Evolutionary conservation across 352 stramenopile species (phyloP).

Genomic region (Globisporangium spinosum): DNA sequence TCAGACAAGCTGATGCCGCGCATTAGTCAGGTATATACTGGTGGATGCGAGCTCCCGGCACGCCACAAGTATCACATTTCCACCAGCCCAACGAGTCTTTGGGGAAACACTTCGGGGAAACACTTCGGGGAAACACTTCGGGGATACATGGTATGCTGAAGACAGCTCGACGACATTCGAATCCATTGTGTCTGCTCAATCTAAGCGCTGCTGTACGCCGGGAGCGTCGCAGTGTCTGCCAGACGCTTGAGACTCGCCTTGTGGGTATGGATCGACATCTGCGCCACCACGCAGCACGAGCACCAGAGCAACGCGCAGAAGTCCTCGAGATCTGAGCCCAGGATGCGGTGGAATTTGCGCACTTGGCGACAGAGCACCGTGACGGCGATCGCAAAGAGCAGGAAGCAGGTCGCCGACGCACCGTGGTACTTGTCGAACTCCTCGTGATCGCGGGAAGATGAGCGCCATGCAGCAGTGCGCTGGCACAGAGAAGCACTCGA

Average conservation of each 20-base stretch:
- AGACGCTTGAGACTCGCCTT: constrained; percentile 11
- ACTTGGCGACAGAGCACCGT: neutral
- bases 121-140: too few relatives aligned
- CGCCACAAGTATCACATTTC: too few relatives aligned
- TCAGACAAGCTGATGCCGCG: too few relatives aligned
- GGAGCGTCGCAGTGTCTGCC: constrained; percentile 17
- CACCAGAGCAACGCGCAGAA: constrained; percentile 20
- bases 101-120: too few relatives aligned
- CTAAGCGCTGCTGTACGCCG: neutral
- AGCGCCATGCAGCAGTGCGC: constrained; percentile 25
- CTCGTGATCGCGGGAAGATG: constrained; percentile 13
- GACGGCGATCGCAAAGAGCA: neutral
- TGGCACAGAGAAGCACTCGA: constrained; percentile 20
- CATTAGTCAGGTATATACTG: too few relatives aligned
- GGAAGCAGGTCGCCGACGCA: neutral
- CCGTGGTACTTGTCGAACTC: too few relatives aligned
- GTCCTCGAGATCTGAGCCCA: constrained; percentile 15
- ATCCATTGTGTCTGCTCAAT: too few relatives aligned
- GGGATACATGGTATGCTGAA: too few relatives aligned
- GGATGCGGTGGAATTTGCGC: constrained; percentile 19
- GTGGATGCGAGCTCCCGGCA: too few relatives aligned
- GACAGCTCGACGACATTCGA: too few relatives aligned
- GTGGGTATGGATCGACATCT: constrained; percentile 25
- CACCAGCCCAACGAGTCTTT: too few relatives aligned
- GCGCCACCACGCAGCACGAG: constrained; percentile 24